Evolutionary conservation across 2,329 filamentous ascomycete genomes (phyloP), one percentile per base, ranked within the genome.

Genomic region (Talaromyces albobiverticillius): DNA sequence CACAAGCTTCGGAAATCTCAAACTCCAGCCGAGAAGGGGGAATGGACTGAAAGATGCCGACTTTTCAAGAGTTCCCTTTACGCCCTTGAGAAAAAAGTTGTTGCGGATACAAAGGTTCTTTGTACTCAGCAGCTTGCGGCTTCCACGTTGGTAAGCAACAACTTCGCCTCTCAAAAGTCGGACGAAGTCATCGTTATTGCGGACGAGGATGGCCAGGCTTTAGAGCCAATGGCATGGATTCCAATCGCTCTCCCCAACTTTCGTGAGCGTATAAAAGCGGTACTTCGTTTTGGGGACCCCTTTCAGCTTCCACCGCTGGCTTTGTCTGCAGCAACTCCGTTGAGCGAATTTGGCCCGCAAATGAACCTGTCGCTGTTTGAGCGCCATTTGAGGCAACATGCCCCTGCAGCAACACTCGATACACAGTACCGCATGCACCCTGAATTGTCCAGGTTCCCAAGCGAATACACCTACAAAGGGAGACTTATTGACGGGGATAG

Each of bases 281-380:
- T 34, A 3, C 13, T 45, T 14, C 40, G 49, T 4, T 51, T 51
- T 26, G 26, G 49, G 0, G 49, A 51, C 9, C 20, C 26, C 2
- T 11, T 14, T 5, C 41, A 52, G n/a, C 11, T 52, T n/a, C 22
- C 26, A 10, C 50, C 50, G 2, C 11, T 38, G 9, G 29, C 41
- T 9, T 4, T 46, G 10, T 29, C 42, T 4, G 31, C 41, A 1
- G 13, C n/a, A 3, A 36, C 49, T 9, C 2, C 23, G 7, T 29
- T 38, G 5, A 43, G 16, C 13, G 31, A 45, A 13, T 45, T 52
- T 14, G 22, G 26, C 14, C 20, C 16, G 1, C 41, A 52, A 9
- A 52, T 45, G 3, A 32, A 26, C n/a, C 49, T 40, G 5, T 47
- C 42, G 2, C 22, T 53, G 1, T 40, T 53, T 11, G 51, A 53